Conservation (phyloP, 2,329 filamentous ascomycete genomes). For the Metarhizium rileyi region DNA sequence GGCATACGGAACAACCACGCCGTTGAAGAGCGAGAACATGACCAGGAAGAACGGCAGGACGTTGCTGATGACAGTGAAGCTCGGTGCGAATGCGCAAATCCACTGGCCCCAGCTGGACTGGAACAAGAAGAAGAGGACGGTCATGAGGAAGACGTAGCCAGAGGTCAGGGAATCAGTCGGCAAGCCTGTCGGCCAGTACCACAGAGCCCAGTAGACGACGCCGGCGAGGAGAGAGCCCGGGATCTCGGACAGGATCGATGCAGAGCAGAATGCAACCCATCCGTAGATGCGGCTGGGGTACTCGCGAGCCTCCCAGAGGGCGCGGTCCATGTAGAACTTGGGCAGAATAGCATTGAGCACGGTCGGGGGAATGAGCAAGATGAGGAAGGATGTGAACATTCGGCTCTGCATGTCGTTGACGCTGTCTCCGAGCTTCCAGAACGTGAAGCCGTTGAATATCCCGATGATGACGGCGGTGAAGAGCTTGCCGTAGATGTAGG, state of each 20-base stretch:
- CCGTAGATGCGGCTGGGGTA: constrained; percentile 66
- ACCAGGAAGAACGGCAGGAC: constrained; percentile 76
- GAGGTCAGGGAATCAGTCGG: constrained; percentile 48
- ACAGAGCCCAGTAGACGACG: constrained; percentile 61
- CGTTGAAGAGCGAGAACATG: constrained; percentile 68
- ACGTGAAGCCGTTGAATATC: constrained; percentile 73
- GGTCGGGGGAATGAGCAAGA: constrained; percentile 57
- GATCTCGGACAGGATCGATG: constrained; percentile 63
- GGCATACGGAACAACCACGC: constrained; percentile 60
- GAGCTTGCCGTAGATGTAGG: constrained; percentile 68
- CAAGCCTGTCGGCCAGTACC: constrained; percentile 69
- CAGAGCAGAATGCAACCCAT: constrained; percentile 67
- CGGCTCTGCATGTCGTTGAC: constrained; percentile 64
- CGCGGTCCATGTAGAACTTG: constrained; percentile 68
- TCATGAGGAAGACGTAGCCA: constrained; percentile 6
- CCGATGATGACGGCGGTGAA: constrained; percentile 63
- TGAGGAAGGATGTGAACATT: constrained; percentile 63
- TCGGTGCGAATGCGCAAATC: constrained; percentile 74
- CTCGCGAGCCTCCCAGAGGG: constrained; percentile 64
- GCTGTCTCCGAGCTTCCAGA: constrained; percentile 57
- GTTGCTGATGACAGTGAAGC: constrained; percentile 38
- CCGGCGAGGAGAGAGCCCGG: constrained; percentile 56
- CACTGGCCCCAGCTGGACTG: constrained; percentile 69
- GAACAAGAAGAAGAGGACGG: constrained; percentile 61
- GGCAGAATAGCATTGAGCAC: constrained; percentile 65